phyloP scores from a whole-genome alignment of 768 basidiomycete species.

The Tulasnella sp. region DNA sequence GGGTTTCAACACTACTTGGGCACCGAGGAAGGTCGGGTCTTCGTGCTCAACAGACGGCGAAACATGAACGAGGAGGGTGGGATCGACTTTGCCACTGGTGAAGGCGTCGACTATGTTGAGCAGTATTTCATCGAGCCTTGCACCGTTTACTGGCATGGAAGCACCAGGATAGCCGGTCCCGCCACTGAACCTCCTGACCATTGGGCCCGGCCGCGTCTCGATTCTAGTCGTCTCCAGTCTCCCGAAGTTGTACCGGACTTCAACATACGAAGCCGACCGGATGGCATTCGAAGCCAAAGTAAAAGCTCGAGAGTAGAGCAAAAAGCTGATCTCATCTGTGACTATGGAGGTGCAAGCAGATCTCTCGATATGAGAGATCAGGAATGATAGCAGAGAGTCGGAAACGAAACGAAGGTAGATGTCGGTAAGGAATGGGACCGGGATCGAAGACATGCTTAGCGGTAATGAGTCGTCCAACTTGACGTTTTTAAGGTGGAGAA shows the following conservation, averaged over 20 bases:
- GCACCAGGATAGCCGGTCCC: background rate
- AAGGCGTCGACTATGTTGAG: background rate
- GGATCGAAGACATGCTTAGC: too few relatives aligned
- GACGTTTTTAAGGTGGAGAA: too few relatives aligned
- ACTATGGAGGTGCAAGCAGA: background rate
- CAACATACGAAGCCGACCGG: background rate
- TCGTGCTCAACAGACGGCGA: background rate
- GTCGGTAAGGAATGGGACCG: too few relatives aligned
- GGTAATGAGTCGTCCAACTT: too few relatives aligned
- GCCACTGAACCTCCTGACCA: background rate
- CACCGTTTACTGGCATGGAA: background rate
- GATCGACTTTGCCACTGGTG: background rate
- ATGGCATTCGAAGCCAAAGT: background rate
- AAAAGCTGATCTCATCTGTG: background rate
- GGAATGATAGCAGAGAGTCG: background rate
- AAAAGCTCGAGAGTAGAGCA: background rate
- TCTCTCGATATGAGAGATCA: background rate
- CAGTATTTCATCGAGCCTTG: background rate
- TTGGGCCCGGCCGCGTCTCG: background rate
- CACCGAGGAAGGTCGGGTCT: background rate
- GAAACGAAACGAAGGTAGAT: background rate
- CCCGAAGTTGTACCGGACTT: background rate
- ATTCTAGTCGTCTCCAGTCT: background rate
- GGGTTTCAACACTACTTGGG: background rate
- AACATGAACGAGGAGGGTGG: background rate